Evolutionary conservation across 257 asterid genomes (phyloP).

Genomic region (Solanum infundibuliforme): DNA sequence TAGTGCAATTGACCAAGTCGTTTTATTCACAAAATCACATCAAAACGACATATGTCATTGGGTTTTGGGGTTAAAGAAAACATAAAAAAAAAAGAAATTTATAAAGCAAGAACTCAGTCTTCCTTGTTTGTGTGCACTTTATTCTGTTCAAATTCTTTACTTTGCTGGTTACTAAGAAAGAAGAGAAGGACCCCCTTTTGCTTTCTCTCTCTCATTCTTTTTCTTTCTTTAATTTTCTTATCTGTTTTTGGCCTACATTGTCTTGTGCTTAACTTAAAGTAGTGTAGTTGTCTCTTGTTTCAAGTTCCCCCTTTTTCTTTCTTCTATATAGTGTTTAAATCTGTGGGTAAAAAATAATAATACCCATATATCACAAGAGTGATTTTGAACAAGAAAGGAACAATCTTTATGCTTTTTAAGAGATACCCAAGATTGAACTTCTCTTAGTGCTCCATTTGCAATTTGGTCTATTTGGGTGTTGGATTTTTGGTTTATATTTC

Average conservation of each 20-base stretch:
- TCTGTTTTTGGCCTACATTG: slow-evolving; percentile 47
- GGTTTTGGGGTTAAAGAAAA: slow-evolving; percentile 20
- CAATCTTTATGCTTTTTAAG: slow-evolving; percentile 13
- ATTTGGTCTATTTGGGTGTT: slow-evolving; percentile 9
- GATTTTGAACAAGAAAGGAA: slow-evolving; percentile 15
- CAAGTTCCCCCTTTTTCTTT: not conserved
- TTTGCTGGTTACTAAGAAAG: slow-evolving; percentile 39
- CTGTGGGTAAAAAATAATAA: not conserved
- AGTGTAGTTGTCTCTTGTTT: slow-evolving; percentile 32
- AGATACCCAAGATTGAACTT: not conserved
- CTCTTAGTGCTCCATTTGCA: slow-evolving; percentile 23
- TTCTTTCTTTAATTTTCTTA: slow-evolving; percentile 14
- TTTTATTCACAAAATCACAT: slow-evolving; percentile 13
- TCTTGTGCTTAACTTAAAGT: slow-evolving; percentile 39
- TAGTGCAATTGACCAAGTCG: slow-evolving; percentile 38
- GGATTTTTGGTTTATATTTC: not conserved
- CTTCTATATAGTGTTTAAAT: not conserved
- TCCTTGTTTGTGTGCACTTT: slow-evolving; percentile 41
- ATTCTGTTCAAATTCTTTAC: slow-evolving; percentile 73
- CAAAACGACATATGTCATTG: slow-evolving; percentile 49
- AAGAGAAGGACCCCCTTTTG: slow-evolving; percentile 11
- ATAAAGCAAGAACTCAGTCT: slow-evolving; percentile 13
- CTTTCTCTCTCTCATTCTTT: slow-evolving; percentile 22
- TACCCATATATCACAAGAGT: not conserved
- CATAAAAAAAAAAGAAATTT: not conserved